Evolutionary conservation across 169 alveolate species (phyloP).

Genomic region (Perkinsus olseni): DNA sequence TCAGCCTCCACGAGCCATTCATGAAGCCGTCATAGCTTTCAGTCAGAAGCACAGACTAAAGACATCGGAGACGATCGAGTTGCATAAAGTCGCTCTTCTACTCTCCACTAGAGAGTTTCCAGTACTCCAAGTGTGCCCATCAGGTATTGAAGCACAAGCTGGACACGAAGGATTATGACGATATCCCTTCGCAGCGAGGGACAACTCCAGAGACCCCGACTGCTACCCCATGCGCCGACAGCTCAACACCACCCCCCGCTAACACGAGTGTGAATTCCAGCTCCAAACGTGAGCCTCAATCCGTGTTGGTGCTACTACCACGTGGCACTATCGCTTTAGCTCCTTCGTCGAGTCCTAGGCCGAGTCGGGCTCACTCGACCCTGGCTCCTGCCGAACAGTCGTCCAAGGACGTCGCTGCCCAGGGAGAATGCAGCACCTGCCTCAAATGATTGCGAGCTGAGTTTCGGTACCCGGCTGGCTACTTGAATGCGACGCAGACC

Average conservation of each 20-base stretch:
- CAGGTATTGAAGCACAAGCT: not conserved
- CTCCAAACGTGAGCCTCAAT: too few species aligned
- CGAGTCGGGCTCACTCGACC: not conserved
- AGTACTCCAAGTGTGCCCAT: not conserved
- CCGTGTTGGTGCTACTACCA: too few species aligned
- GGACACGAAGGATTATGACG: not conserved
- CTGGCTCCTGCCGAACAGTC: not conserved
- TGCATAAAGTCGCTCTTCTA: not conserved
- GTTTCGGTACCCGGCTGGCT: too few species aligned
- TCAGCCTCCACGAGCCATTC: not conserved
- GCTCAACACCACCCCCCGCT: too few species aligned
- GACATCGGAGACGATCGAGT: not conserved
- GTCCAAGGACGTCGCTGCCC: not conserved
- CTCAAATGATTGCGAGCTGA: not conserved
- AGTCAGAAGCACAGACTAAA: not conserved
- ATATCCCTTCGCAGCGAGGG: not conserved
- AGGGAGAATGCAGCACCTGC: too few species aligned
- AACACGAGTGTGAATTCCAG: too few species aligned
- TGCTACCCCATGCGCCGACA: not conserved
- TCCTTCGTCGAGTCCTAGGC: too few species aligned
- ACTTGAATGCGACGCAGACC: too few species aligned
- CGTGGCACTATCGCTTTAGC: too few species aligned
- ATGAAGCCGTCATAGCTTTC: not conserved
- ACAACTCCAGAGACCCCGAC: not conserved
- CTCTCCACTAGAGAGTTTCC: too few species aligned